A percentile compares a stretch with the other conserved stretches of the same genome.
These are phyloP conservation scores for Cnidoscolus chayamansa DNA, from an alignment of 441 rosid genomes.

Conservation along the genomic window DNA sequence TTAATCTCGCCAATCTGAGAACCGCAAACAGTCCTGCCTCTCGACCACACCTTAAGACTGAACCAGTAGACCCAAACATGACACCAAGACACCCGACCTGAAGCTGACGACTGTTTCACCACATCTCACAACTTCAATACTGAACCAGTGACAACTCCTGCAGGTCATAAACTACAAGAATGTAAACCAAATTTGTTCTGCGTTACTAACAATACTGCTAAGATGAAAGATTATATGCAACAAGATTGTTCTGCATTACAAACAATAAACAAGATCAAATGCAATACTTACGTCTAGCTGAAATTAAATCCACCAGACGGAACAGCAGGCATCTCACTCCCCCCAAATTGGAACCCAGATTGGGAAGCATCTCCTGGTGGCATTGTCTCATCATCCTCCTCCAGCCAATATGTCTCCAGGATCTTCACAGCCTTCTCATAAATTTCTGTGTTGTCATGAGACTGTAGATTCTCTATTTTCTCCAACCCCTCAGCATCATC, in stretches of 20 bases:
- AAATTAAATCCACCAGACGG: constrained; percentile 88
- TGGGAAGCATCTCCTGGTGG: constrained; percentile 60
- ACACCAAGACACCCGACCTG: constrained; percentile 30
- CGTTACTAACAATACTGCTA: too few relatives aligned
- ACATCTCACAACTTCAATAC: constrained; percentile 24
- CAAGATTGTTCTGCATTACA: background rate
- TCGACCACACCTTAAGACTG: constrained; percentile 24
- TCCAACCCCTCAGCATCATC: constrained; percentile 80
- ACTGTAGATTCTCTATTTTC: constrained; percentile 74
- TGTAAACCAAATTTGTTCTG: background rate
- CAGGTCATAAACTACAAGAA: constrained; percentile 2
- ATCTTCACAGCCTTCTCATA: constrained; percentile 80
- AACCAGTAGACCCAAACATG: constrained; percentile 29
- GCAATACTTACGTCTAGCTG: constrained; percentile 38
- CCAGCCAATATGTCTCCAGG: constrained; percentile 82
- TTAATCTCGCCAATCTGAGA: constrained; percentile 15
- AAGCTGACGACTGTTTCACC: constrained; percentile 26
- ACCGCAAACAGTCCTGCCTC: constrained; percentile 18
- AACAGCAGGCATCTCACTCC: constrained; percentile 44
- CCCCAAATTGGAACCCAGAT: constrained; percentile 62
- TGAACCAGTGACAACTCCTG: constrained; percentile 29
- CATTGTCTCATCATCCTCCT: constrained; percentile 70
- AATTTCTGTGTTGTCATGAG: constrained; percentile 67
- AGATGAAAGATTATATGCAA: background rate
- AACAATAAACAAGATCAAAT: background rate